Evolutionary conservation across 2,329 filamentous ascomycete genomes (phyloP), one percentile per base, ranked within the genome.

Genomic region (Simplicillium sp.): DNA sequence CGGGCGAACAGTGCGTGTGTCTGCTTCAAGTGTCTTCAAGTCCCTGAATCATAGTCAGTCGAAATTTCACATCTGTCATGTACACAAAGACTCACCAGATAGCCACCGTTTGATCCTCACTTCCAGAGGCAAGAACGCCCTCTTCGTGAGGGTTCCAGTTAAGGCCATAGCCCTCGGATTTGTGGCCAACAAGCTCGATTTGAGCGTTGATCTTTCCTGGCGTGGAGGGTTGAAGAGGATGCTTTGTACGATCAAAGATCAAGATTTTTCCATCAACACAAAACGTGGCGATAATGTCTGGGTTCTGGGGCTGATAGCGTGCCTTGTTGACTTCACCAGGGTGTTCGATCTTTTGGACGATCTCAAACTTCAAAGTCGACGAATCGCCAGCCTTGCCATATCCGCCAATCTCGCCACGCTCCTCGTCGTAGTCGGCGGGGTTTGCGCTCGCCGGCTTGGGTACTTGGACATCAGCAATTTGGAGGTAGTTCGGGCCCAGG

Each of bases 251-350:
- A 66, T 98, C 92, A 66, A 94, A 98, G 50, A 98, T 80, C 59
- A 97, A 80, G 34, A 96, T 85, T 50, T 80, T 83, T 47, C 87
- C 85, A 59, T 96, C 86, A 7, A 87, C 79, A 48, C 87, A 88
- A 65, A 96, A 82, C 0, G 92, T 96, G 3, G 92, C 92, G 53
- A 98, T 94, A 43, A 98, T 81, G 55, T 98, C 88, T 5, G 90
- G 88, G 56, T 98, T 98, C 60, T 97, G 90, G 11, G 92, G 92
- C 64, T 96, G 89, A 59, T 97, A 97, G 50, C 92, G 82, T 13
- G 92, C 94, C 69, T 97, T 98, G 73, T 98, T 98, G 58, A 98
- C 88, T 62, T 98, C 92, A 48, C 87, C 86, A 13, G 89, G 88
- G 59, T 98, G 92, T 59, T 94, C 85, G 58, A 98, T 98, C 63